Evolutionary conservation across 179 eudicot genomes (phyloP).

Genomic region (Camellia oleifera): DNA sequence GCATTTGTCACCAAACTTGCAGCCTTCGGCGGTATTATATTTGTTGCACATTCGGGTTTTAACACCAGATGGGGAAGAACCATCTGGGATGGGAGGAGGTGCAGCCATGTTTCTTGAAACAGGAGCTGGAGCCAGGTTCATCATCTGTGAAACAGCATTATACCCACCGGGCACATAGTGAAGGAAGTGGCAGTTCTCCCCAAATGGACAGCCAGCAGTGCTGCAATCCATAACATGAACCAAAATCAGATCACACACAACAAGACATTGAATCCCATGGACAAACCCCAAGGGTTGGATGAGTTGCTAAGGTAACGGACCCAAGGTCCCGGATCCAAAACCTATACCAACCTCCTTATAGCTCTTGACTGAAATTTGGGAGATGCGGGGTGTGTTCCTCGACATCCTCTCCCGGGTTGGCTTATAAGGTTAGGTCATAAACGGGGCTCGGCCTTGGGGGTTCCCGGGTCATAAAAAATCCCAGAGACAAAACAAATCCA

Average conservation of each 20-base stretch:
- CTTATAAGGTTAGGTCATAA: no score
- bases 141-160: slow-evolving; percentile 50
- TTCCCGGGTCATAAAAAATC: no score
- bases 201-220: slow-evolving; percentile 59
- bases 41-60: slow-evolving; percentile 54
- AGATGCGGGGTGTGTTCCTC: no score
- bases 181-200: slow-evolving; percentile 57
- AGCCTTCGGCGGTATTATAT: slow-evolving; percentile 48
- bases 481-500: no score
- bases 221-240: slow-evolving; percentile 30
- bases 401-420: no score
- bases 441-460: no score
- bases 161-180: slow-evolving; percentile 59
- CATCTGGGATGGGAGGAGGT: slow-evolving; percentile 34
- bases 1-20: slow-evolving; percentile 60
- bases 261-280: neutral
- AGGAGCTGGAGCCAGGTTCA: slow-evolving; percentile 32
- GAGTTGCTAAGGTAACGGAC: no score
- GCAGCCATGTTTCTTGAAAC: slow-evolving; percentile 31
- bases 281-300: neutral
- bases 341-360: no score
- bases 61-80: slow-evolving; percentile 24
- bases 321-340: no score
- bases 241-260: neutral
- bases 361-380: no score